These are phyloP conservation scores for Suillus placidus DNA, from an alignment of 768 basidiomycete species.

Conservation along the genomic window DNA sequence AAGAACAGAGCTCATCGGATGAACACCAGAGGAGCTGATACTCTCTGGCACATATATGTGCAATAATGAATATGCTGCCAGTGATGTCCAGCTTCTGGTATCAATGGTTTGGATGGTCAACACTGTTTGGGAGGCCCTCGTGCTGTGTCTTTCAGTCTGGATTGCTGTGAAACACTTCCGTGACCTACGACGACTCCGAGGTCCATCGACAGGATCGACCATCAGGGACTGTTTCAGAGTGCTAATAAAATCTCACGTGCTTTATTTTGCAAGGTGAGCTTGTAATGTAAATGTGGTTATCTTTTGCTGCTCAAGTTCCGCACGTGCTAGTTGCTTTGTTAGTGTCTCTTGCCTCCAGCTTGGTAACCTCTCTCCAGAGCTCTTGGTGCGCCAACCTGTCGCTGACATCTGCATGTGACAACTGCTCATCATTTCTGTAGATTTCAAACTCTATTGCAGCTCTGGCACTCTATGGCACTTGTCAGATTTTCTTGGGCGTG, in stretches of 20 bases:
- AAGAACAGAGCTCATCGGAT: background rate
- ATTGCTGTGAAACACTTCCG: background rate
- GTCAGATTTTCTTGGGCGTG: background rate
- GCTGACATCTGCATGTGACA: background rate
- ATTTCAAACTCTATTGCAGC: background rate
- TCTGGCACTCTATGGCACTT: background rate
- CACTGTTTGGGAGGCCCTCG: background rate
- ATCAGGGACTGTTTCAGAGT: background rate
- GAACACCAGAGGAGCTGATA: background rate
- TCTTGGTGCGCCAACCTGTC: too few relatives aligned
- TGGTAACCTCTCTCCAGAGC: too few relatives aligned
- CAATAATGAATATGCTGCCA: background rate
- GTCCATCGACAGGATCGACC: background rate
- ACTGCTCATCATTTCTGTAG: background rate
- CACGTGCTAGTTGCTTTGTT: too few relatives aligned
- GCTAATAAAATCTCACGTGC: background rate
- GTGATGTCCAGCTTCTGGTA: fast-evolving
- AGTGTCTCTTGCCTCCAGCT: too few relatives aligned
- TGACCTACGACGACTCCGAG: background rate
- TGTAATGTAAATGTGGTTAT: background rate
- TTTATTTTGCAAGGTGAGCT: background rate
- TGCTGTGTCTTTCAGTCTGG: background rate
- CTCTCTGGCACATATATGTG: background rate
- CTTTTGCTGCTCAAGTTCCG: background rate
- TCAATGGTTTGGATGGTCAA: background rate